Evolutionary conservation across 2,329 filamentous ascomycete genomes (phyloP), one percentile per base, ranked within the genome.

Genomic region (Didymellaceae sp.): DNA sequence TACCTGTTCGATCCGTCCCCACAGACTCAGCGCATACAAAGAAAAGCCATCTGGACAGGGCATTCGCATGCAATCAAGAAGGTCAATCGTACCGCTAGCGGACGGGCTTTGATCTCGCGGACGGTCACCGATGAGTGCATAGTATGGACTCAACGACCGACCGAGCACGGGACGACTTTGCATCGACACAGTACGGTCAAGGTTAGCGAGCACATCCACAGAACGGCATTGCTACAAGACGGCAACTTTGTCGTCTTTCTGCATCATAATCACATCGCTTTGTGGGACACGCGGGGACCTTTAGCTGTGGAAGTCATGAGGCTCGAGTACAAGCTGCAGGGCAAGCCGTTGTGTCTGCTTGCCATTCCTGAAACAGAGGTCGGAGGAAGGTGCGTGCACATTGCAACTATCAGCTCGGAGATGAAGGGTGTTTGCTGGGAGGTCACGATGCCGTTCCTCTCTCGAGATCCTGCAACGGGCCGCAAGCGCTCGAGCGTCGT

Each of bases 361-460:
- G 83, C 89, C 14, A 79, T 96, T 5, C 91, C 90, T 1, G 82
- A 87, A 52, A 77, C 79, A 6, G 79, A 83, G 37, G 76, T 84
- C 8, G 80, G 80, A 21, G 78, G 81, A 8, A 63, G 65, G 18
- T 58, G 60, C 1, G 70, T 77, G 7, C 89, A 95, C 67, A 81
- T 96, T 50, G 90, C 89, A n/a, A 91, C 89, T 0, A 84, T 96
- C 34, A 90, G 86, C 11, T 90, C 90, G 1, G 85, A 88, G 51
- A 86, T 90, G 76, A 82, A 84, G 45, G 91, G 91, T 0, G 78
- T 94, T 35, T 89, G 91, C 0, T 96, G 91, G 91, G 86, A 94
- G 70, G 73, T 94, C 16, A 76, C 77, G 14, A 74, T 91, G 13
- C 87, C 88, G 0, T 68, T 74, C 30, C 65, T 68, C 20, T 59